These are phyloP conservation scores for Crithidia thermophila DNA, from an alignment of 208 protist species.

Conservation along the genomic window DNA sequence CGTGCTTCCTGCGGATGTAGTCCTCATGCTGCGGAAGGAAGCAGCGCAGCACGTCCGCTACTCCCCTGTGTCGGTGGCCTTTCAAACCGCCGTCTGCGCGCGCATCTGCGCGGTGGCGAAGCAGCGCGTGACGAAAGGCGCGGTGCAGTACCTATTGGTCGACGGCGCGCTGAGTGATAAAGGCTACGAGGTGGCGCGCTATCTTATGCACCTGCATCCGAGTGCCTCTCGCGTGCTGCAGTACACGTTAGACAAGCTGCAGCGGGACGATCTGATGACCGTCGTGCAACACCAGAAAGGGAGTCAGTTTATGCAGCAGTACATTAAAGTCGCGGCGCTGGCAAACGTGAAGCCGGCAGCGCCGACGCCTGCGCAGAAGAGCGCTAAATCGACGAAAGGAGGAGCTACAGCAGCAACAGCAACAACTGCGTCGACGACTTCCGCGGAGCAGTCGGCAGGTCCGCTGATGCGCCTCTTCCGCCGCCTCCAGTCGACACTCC, in stretches of 20 bases:
- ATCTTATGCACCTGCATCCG: conserved; percentile 72
- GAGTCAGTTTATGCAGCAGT: conserved; percentile 84
- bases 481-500: conserved; percentile 50
- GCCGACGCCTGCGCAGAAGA: background rate
- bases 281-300: conserved; percentile 55
- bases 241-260: conserved; percentile 74
- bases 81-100: conserved; percentile 56
- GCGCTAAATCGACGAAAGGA: background rate
- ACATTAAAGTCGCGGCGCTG: conserved; percentile 44
- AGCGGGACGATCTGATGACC: conserved; percentile 55
- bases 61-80: conserved; percentile 48
- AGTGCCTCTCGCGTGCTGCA: conserved; percentile 57
- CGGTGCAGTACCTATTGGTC: conserved; percentile 71
- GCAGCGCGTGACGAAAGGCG: conserved; percentile 44
- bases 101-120: conserved; percentile 45
- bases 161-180: conserved; percentile 53
- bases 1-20: conserved; percentile 58
- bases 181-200: conserved; percentile 71
- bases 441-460: background rate
- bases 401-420: background rate
- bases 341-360: conserved; percentile 5
- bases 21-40: conserved; percentile 48
- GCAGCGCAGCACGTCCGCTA: conserved; percentile 54
- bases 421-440: background rate
- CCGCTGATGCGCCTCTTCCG: conserved; percentile 61